Evolutionary conservation across 1,284 basidiomycete genomes (phyloP).

Genomic region (Puccinia coronata): DNA sequence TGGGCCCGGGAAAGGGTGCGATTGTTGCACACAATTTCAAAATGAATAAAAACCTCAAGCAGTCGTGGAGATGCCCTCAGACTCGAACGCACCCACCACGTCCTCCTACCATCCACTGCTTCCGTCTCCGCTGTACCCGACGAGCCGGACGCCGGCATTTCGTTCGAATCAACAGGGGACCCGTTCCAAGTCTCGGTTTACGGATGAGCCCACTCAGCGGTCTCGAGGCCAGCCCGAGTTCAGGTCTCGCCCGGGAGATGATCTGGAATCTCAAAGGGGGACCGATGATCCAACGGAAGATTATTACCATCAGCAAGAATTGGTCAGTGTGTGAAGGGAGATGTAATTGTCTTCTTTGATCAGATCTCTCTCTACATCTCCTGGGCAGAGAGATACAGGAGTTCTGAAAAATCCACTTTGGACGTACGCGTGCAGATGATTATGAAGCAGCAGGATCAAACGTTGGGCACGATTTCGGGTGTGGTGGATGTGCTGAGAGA

Average conservation of each 20-base stretch:
- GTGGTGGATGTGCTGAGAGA: slow-evolving; percentile 76
- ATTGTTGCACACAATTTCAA: no score
- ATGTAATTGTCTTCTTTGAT: neutral
- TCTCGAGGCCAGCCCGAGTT: neutral
- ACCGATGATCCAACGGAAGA: slow-evolving; percentile 12
- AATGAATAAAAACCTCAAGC: no score
- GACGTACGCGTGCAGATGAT: slow-evolving; percentile 66
- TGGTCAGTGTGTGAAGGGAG: neutral
- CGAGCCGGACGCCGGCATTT: neutral
- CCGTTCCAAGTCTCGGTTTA: neutral
- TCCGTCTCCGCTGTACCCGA: neutral
- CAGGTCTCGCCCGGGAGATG: neutral
- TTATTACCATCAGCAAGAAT: slow-evolving; percentile 30
- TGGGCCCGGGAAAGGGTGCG: no score
- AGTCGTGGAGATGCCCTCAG: neutral
- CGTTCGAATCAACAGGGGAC: neutral
- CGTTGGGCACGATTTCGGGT: slow-evolving; percentile 78
- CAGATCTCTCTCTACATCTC: neutral
- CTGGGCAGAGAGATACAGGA: neutral
- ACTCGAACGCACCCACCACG: no score
- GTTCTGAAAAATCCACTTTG: neutral
- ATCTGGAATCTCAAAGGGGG: neutral
- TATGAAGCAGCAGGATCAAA: slow-evolving; percentile 79
- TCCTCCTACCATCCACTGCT: slow-evolving; percentile 15
- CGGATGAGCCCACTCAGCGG: neutral